Evolutionary conservation across 306 rosid species (phyloP), one percentile per base, ranked within the genome.

Genomic region (Purshia tridentata): DNA sequence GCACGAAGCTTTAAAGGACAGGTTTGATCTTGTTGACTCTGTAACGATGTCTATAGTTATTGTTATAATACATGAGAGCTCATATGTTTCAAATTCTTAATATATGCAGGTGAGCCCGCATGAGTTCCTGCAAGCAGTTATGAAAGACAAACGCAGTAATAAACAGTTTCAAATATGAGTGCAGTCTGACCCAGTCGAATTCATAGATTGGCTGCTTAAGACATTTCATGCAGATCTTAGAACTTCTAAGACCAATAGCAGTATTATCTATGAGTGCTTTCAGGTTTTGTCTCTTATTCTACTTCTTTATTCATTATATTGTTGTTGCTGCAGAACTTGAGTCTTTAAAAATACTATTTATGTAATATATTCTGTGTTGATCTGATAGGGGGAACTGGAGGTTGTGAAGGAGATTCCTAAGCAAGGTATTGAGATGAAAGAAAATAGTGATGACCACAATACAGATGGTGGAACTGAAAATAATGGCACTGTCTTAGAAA

Each of bases 101-200:
- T 79, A 49, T 79, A 67, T 80, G 65, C 83, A 94, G 99, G 97
- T 94, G 73, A 94, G 99, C 76, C 99, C 97, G 1, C 97, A 91
- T 4, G 99, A 94, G 75, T 91, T 94, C 83, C 88, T 94, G 48
- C 99, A 94, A 79, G 98, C 98, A 45, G 97, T 94, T 75, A 94
- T 94, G 98, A 91, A 91, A 87, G 90, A n/a, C n/a, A n/a, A n/a
- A n/a, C n/a, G 97, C 66, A 94, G 98, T 81, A 91, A 91, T 70
- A 94, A 94, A 79, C 71, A 90, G 50, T 94, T 94, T 76, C 81
- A 95, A 69, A 91, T 94, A 60, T 97, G 98, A 51, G 86, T 72
- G 0, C 98, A 91, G 69, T 94, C 97, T 71, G 98, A 94, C 53
- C 98, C 98, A 9, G 98, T 94, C 49, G 98, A 91, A 80, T 94